phyloP scores from a whole-genome alignment of 2,329 filamentous ascomycete species.

The Epichloe sylvatica region DNA sequence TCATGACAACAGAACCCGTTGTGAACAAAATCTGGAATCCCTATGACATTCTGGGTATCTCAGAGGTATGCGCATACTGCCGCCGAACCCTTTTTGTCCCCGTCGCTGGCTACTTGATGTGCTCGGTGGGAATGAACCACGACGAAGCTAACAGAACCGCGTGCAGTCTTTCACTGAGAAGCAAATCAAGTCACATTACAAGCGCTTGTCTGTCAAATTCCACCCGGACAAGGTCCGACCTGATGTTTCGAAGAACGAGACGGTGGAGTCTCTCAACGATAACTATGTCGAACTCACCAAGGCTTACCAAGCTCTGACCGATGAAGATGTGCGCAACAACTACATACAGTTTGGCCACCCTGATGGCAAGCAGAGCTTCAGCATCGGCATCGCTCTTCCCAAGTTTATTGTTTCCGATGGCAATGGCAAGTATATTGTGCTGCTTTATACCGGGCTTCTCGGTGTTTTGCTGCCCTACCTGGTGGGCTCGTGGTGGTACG shows the following conservation, averaged over 20 bases:
- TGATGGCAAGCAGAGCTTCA: slow-evolving; percentile 95
- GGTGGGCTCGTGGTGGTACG: slow-evolving; percentile 98
- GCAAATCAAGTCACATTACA: slow-evolving; percentile 85
- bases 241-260: slow-evolving; percentile 79
- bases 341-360: slow-evolving; percentile 92
- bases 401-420: slow-evolving; percentile 86
- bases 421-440: slow-evolving; percentile 86
- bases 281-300: slow-evolving; percentile 92
- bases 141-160: slow-evolving; percentile 16
- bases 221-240: slow-evolving; percentile 89
- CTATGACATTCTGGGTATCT: slow-evolving; percentile 82
- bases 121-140: background rate
- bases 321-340: slow-evolving; percentile 95
- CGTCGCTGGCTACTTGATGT: background rate
- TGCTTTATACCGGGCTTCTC: slow-evolving; percentile 77
- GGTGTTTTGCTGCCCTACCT: slow-evolving; percentile 84
- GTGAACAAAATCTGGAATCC: slow-evolving; percentile 83
- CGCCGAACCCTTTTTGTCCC: background rate
- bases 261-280: slow-evolving; percentile 67
- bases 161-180: slow-evolving; percentile 68
- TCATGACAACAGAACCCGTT: slow-evolving; percentile 60
- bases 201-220: slow-evolving; percentile 66
- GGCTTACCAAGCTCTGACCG: slow-evolving; percentile 93
- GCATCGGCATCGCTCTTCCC: slow-evolving; percentile 91
- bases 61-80: slow-evolving; percentile 40